A percentile compares a stretch with the other conserved stretches of the same genome.
Conservation (phyloP, 2,329 filamentous ascomycete species). For the Alternaria novae-zelandiae region DNA sequence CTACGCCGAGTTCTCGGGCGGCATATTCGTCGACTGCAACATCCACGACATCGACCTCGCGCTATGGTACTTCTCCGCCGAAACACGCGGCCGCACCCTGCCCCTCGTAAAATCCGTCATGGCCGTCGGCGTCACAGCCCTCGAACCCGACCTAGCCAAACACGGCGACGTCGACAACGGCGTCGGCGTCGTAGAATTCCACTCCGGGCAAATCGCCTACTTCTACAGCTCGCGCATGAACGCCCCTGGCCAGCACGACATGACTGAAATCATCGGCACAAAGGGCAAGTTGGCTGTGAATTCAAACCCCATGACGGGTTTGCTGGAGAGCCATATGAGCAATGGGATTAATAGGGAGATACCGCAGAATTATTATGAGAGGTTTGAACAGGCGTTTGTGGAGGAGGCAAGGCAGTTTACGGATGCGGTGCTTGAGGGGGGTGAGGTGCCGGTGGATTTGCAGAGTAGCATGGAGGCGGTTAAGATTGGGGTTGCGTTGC, state of each 20-base stretch:
- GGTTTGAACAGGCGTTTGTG: constrained; percentile 69
- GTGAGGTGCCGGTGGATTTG: constrained; percentile 62
- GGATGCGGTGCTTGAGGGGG: constrained; percentile 63
- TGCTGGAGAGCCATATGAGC: constrained; percentile 63
- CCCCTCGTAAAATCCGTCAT: constrained; percentile 62
- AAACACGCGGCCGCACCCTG: constrained; percentile 20
- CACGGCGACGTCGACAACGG: constrained; percentile 69
- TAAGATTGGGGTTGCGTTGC: constrained; percentile 62
- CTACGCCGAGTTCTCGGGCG: constrained; percentile 69
- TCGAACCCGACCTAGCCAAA: constrained; percentile 63
- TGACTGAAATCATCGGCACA: constrained; percentile 71
- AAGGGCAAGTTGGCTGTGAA: constrained; percentile 69
- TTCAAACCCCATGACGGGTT: constrained; percentile 60
- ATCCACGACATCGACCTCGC: constrained; percentile 74
- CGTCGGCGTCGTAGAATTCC: constrained; percentile 70
- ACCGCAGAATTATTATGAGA: constrained; percentile 67
- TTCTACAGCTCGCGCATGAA: constrained; percentile 71
- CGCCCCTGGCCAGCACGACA: constrained; percentile 71
- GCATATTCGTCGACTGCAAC: constrained; percentile 74
- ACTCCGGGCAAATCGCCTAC: constrained; percentile 67
- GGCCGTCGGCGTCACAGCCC: constrained; percentile 64
- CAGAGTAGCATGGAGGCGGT: constrained; percentile 65
- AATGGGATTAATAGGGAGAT: constrained; percentile 65
- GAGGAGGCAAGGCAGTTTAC: constrained; percentile 69
- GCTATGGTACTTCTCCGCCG: constrained; percentile 64